Conservation (phyloP, 2,329 filamentous ascomycete species). For the Didymella segeticola region DNA sequence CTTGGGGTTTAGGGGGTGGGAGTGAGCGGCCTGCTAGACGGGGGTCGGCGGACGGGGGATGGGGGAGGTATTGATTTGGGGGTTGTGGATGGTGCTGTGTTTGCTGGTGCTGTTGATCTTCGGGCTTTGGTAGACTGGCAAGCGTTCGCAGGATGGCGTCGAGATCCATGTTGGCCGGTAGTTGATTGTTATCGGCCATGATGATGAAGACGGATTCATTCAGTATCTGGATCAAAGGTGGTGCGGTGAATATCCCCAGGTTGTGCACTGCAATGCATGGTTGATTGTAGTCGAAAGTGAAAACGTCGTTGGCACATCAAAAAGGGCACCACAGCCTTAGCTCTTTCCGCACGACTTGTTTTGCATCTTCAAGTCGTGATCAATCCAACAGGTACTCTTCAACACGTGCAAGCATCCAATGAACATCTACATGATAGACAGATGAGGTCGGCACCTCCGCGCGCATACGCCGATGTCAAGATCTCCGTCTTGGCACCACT, state of each 20-base stretch:
- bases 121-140: conserved; percentile 36
- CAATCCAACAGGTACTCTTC: background rate
- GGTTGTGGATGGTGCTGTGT: conserved; percentile 19
- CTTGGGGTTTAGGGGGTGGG: conserved; percentile 25
- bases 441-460: conserved; percentile 8
- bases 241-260: background rate
- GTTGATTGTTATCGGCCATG: conserved; percentile 40
- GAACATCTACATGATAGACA: background rate
- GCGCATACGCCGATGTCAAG: conserved; percentile 10
- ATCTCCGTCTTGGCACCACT: conserved; percentile 35
- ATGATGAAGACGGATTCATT: background rate
- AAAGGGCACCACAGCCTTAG: background rate
- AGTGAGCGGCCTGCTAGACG: conserved; percentile 26
- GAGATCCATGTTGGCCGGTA: conserved; percentile 35
- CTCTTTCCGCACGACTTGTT: background rate
- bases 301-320: background rate
- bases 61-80: conserved; percentile 2
- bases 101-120: conserved; percentile 15
- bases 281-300: background rate
- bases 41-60: conserved; percentile 31
- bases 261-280: conserved; percentile 5
- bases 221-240: background rate
- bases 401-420: background rate
- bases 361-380: background rate
- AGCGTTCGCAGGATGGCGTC: conserved; percentile 46